These are phyloP conservation scores for Auriscalpium microsporum DNA, from an alignment of 768 basidiomycete species.

Conservation along the genomic window DNA sequence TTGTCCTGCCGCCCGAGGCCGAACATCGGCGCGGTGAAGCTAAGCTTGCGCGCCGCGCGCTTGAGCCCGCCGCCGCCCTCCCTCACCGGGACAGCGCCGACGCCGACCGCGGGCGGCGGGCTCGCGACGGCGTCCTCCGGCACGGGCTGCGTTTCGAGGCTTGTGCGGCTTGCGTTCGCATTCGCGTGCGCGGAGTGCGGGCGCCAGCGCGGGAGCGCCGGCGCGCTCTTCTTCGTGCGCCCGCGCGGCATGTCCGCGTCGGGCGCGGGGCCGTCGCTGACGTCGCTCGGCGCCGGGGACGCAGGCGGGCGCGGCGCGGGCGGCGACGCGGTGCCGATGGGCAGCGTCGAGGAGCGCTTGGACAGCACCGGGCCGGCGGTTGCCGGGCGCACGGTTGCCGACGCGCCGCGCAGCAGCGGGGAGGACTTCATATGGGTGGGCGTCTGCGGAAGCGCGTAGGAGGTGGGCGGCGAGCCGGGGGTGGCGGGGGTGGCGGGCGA, in stretches of 20 bases:
- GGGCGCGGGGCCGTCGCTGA: not conserved
- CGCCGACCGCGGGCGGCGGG: slow-evolving; percentile 11
- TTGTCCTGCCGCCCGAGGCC: slow-evolving; percentile 40
- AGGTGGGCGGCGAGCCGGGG: not conserved
- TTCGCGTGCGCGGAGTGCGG: not conserved
- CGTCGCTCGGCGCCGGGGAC: not conserved
- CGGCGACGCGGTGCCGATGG: not conserved
- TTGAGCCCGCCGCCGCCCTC: slow-evolving; percentile 32
- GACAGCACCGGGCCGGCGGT: not conserved
- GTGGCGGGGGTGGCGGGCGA: slow-evolving; percentile 1
- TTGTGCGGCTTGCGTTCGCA: not conserved
- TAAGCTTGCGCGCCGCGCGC: slow-evolving; percentile 44
- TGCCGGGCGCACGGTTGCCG: not conserved
- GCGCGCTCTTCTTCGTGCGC: not conserved
- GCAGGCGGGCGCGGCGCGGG: not conserved
- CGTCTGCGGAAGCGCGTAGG: not conserved
- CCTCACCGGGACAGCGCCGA: slow-evolving; percentile 19
- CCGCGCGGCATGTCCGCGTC: not conserved
- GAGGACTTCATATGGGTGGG: not conserved
- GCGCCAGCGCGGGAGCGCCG: not conserved
- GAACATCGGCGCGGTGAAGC: slow-evolving; percentile 51
- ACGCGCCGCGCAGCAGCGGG: not conserved
- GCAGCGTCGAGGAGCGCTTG: not conserved
- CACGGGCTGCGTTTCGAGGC: too few relatives aligned
- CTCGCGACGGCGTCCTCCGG: not conserved